Evolutionary conservation across 495 filamentous ascomycete genomes (phyloP), one percentile per base, ranked within the genome.

Genomic region (Xylaria cubensis): DNA sequence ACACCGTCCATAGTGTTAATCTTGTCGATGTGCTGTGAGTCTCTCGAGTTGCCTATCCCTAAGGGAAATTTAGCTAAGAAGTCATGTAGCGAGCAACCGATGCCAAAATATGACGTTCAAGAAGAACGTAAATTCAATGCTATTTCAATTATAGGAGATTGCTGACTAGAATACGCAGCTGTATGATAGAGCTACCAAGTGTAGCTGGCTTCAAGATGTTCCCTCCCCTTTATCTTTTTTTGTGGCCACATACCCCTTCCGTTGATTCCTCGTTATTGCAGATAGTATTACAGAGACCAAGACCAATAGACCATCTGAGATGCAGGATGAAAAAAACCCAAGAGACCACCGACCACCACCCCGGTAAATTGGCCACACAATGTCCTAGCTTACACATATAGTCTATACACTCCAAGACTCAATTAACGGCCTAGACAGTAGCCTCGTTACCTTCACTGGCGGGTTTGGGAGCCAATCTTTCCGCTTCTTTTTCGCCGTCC

Each of bases 371-470:
- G 42, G 46, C 56, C 58, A 39, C 41, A 51, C 26, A 56, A 51
- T 32, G 44, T 1, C 46, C 17, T 39, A 64, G 34, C 59, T 53
- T 24, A 71, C 36, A 63, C n/a, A 21, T 24, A 51, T 67, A 26
- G 39, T 58, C 39, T 72, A 41, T 29, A 64, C 39, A 50, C n/a
- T 15, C 66, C 44, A 39, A 19, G 26, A 66, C 36, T 36, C 3
- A 21, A 46, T 63, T 34, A 41, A 55, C 5, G 56, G 10, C 10
- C 67, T 68, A 79, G 44, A 75, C 75, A 4, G 83, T 86, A 8
- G 92, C 92, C 79, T 92, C 91, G 72, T 91, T 90, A n/a, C 85
- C 88, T 80, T 94, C 92, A 74, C 90, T 93, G 39, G 91, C 93
- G 26, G 92, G 93, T 82, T 91, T 92, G 7, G 93, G 86, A 70